These are phyloP conservation scores for Theileria parva DNA, from an alignment of 169 alveolate genomes.

Conservation along the genomic window DNA sequence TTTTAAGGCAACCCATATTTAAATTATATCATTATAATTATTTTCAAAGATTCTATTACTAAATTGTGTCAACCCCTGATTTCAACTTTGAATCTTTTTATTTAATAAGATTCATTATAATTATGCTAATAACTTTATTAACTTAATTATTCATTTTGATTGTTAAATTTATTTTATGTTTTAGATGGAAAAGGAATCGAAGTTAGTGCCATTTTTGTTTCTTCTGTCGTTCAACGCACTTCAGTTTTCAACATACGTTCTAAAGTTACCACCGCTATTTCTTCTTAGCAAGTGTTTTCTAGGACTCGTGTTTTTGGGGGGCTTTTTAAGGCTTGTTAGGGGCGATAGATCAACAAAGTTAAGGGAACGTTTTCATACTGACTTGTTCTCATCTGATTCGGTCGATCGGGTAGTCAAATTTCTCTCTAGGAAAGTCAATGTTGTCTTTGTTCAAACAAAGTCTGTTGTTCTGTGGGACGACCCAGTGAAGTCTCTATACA, in stretches of 20 bases:
- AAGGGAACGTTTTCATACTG: background rate
- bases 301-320: slow-evolving; percentile 39
- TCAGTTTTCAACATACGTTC: slow-evolving; percentile 46
- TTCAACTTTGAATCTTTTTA: too few species aligned
- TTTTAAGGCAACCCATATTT: background rate
- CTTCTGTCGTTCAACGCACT: slow-evolving; percentile 40
- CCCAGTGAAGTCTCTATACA: slow-evolving; percentile 28
- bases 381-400: slow-evolving; percentile 8
- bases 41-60: background rate
- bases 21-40: too few species aligned
- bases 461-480: slow-evolving; percentile 39
- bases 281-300: slow-evolving; percentile 24
- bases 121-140: too few species aligned
- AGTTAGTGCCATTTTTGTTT: slow-evolving; percentile 11
- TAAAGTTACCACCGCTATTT: slow-evolving; percentile 30
- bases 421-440: slow-evolving; percentile 15
- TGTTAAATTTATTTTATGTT: background rate
- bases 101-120: background rate
- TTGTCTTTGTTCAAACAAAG: background rate
- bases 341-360: slow-evolving; percentile 13
- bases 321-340: slow-evolving; percentile 18
- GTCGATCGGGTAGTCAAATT: slow-evolving; percentile 15
- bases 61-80: background rate
- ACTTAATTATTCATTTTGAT: background rate
- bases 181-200: slow-evolving; percentile 12